phyloP scores from a whole-genome alignment of 495 filamentous ascomycete species.

The Talaromyces adpressus region DNA sequence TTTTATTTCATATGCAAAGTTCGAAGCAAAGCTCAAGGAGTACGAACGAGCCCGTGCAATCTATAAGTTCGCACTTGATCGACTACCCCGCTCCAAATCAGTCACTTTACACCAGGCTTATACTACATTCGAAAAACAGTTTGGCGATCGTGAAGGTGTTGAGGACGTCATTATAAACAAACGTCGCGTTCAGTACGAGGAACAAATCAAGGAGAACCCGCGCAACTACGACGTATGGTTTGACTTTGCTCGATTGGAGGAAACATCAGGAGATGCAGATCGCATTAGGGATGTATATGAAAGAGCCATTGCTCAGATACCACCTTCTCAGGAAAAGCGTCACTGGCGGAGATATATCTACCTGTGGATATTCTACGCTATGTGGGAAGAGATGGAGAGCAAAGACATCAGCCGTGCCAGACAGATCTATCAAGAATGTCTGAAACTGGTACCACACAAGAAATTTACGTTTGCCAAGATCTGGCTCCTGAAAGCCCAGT shows the following conservation, averaged over 20 bases:
- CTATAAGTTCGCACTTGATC: constrained; percentile 93
- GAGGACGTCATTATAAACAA: constrained; percentile 96
- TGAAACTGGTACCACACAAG: constrained; percentile 88
- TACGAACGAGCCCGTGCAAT: constrained; percentile 93
- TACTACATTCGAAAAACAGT: constrained; percentile 97
- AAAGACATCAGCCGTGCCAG: constrained; percentile 74
- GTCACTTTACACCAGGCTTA: constrained; percentile 82
- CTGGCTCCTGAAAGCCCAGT: constrained; percentile 89
- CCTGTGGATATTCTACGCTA: constrained; percentile 93
- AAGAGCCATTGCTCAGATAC: constrained; percentile 90
- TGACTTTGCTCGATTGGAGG: constrained; percentile 88
- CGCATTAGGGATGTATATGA: constrained; percentile 90
- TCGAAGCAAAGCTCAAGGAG: constrained; percentile 89
- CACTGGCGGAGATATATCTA: constrained; percentile 98
- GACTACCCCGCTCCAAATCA: constrained; percentile 81
- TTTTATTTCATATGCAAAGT: constrained; percentile 88
- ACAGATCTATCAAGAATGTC: constrained; percentile 83
- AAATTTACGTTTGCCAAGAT: constrained; percentile 97
- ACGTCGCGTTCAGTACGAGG: constrained; percentile 86
- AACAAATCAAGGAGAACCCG: constrained; percentile 84
- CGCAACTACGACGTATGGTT: constrained; percentile 97
- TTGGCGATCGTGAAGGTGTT: constrained; percentile 86
- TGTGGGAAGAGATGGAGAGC: constrained; percentile 85
- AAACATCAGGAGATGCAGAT: constrained; percentile 70
- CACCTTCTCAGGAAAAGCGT: constrained; percentile 91